Conservation (phyloP, 768 basidiomycete genomes). For the Pholiota molesta region DNA sequence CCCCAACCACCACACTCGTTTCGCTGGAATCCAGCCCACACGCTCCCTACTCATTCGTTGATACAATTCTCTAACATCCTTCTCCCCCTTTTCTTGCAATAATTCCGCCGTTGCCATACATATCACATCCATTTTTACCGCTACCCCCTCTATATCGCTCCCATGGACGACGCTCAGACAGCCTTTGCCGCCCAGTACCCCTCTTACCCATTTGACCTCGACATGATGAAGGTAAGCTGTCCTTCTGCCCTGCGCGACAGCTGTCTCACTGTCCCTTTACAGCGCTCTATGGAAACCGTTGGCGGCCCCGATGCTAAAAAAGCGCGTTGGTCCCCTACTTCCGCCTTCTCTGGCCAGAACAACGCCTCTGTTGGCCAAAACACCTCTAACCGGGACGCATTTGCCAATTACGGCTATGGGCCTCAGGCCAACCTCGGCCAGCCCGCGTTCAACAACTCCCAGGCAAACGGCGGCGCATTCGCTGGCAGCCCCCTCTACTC, state of each 20-base stretch:
- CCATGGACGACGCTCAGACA: slow-evolving; percentile 78
- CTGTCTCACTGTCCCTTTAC: slow-evolving; percentile 14
- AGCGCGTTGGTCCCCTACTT: slow-evolving; percentile 84
- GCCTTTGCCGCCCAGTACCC: slow-evolving; percentile 71
- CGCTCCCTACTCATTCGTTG: slow-evolving; percentile 61
- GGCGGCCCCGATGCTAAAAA: slow-evolving; percentile 88
- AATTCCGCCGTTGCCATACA: slow-evolving; percentile 51
- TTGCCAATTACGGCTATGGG: slow-evolving; percentile 90
- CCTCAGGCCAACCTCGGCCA: slow-evolving; percentile 70
- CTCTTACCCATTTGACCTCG: slow-evolving; percentile 78
- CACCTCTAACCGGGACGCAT: slow-evolving; percentile 63
- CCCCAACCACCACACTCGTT: slow-evolving; percentile 50
- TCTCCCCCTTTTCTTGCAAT: slow-evolving; percentile 48
- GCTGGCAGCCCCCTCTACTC: slow-evolving; percentile 69
- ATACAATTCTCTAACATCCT: slow-evolving; percentile 47
- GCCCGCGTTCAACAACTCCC: slow-evolving; percentile 51
- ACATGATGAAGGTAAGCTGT: slow-evolving; percentile 86
- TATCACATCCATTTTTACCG: slow-evolving; percentile 45
- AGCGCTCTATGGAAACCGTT: slow-evolving; percentile 87
- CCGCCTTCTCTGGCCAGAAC: slow-evolving; percentile 43
- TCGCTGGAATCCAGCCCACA: slow-evolving; percentile 38
- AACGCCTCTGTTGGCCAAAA: slow-evolving; percentile 34
- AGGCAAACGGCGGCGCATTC: slow-evolving; percentile 48
- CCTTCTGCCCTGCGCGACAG: neutral
- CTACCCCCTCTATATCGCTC: slow-evolving; percentile 31